These are phyloP conservation scores for Pythium biforme DNA, from an alignment of 352 stramenopile genomes.

Conservation along the genomic window DNA sequence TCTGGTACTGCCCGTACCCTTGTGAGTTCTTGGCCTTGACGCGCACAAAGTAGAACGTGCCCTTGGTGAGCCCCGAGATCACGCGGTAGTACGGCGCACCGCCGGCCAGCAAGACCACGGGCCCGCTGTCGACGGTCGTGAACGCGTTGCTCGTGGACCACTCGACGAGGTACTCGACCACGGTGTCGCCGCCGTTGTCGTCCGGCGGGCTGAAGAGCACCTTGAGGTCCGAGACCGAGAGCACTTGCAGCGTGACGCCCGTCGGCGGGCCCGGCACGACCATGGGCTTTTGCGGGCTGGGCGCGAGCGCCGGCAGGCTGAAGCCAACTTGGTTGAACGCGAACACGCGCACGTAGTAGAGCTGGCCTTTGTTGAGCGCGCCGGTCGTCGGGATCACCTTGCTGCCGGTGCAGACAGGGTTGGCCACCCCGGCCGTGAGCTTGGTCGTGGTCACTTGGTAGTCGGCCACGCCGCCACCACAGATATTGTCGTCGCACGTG, in stretches of 20 bases:
- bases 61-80: conserved; percentile 62
- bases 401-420: conserved; percentile 71
- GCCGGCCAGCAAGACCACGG: conserved; percentile 54
- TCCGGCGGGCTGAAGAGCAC: conserved; percentile 89
- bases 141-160: conserved; percentile 87
- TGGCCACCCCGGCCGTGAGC: conserved; percentile 67
- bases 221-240: conserved; percentile 81
- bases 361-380: conserved; percentile 84
- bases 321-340: conserved; percentile 96
- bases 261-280: conserved; percentile 70
- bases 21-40: conserved; percentile 72
- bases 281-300: conserved; percentile 73
- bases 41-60: conserved; percentile 70
- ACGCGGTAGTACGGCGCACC: conserved; percentile 56
- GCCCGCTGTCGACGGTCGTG: conserved; percentile 33
- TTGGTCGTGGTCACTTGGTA: conserved; percentile 58
- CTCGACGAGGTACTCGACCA: conserved; percentile 92
- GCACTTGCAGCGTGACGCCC: conserved; percentile 65
- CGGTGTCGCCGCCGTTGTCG: conserved; percentile 80
- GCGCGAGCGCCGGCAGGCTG: conserved; percentile 54
- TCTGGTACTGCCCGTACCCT: conserved; percentile 75
- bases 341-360: conserved; percentile 94
- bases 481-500: conserved; percentile 26
- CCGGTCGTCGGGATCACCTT: conserved; percentile 69
- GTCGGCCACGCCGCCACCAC: conserved; percentile 11